phyloP scores from a whole-genome alignment of 2,329 filamentous ascomycete species.

The Sclerotinia borealis region DNA sequence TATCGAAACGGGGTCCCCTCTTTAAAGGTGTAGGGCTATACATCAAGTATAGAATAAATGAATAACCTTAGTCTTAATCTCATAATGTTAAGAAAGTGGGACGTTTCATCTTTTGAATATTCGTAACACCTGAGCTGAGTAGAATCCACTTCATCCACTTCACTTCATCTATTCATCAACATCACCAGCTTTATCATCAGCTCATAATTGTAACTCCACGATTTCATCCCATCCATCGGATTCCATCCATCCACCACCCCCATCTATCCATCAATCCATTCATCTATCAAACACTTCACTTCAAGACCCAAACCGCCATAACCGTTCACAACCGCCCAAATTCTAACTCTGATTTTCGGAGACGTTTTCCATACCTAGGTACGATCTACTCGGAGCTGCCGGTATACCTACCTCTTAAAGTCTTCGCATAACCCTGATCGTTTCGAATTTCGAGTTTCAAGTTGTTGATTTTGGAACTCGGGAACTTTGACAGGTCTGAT shows the following conservation, averaged over 20 bases:
- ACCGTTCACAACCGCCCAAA: too few relatives aligned
- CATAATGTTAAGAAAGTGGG: neutral
- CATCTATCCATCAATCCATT: neutral
- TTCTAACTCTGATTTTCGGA: too few relatives aligned
- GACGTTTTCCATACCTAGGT: too few relatives aligned
- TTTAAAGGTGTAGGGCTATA: neutral
- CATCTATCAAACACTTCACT: too few relatives aligned
- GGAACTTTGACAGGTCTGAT: slow-evolving; percentile 1
- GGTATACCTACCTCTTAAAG: too few relatives aligned
- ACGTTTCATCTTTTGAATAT: neutral
- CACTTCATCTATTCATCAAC: neutral
- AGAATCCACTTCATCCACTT: neutral
- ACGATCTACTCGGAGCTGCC: too few relatives aligned
- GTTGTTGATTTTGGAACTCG: neutral
- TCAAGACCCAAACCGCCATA: too few relatives aligned
- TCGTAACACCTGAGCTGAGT: neutral
- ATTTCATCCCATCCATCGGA: too few relatives aligned
- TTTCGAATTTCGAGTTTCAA: neutral
- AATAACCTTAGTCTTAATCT: neutral
- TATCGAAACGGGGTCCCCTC: neutral
- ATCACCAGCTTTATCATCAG: neutral
- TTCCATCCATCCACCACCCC: too few relatives aligned
- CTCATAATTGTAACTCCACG: neutral
- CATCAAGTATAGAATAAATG: neutral
- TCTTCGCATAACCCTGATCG: neutral